Percentiles rank a stretch among this genome's conserved stretches.
phyloP scores from a whole-genome alignment of 192 early-diverging fungal genomes.

The Chytriomyces confervae region DNA sequence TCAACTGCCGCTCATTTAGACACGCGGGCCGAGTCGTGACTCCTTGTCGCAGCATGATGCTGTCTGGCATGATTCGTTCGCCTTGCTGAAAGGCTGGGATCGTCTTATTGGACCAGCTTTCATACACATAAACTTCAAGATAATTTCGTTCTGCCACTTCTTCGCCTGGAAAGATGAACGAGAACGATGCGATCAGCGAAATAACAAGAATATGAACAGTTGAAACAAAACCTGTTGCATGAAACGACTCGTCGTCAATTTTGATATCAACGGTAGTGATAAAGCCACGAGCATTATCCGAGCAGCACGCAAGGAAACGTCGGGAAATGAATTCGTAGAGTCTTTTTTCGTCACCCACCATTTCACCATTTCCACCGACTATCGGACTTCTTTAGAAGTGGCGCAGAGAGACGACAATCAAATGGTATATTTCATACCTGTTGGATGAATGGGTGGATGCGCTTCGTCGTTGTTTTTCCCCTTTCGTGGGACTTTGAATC shows the following conservation, averaged over 20 bases:
- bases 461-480: conserved; percentile 93
- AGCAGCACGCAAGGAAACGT: conserved; percentile 91
- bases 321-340: conserved; percentile 89
- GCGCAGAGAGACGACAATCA: not conserved
- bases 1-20: conserved; percentile 85
- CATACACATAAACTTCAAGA: conserved; percentile 90
- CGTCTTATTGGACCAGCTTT: conserved; percentile 78
- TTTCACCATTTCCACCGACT: conserved; percentile 49
- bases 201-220: not conserved
- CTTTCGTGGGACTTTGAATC: conserved; percentile 74
- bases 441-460: conserved; percentile 98
- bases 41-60: conserved; percentile 70
- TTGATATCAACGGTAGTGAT: conserved; percentile 77
- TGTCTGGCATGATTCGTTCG: conserved; percentile 72
- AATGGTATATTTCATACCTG: conserved; percentile 22
- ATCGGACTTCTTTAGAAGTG: not conserved
- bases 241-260: conserved; percentile 78
- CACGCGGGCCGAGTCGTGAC: conserved; percentile 74
- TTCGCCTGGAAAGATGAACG: not conserved
- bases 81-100: conserved; percentile 75
- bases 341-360: conserved; percentile 69
- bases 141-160: conserved; percentile 82
- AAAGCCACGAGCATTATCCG: conserved; percentile 84
- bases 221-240: conserved; percentile 58
- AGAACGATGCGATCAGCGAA: not conserved